These are phyloP conservation scores for Naganishia vaughanmartiniae DNA, from an alignment of 768 basidiomycete genomes.

Conservation along the genomic window DNA sequence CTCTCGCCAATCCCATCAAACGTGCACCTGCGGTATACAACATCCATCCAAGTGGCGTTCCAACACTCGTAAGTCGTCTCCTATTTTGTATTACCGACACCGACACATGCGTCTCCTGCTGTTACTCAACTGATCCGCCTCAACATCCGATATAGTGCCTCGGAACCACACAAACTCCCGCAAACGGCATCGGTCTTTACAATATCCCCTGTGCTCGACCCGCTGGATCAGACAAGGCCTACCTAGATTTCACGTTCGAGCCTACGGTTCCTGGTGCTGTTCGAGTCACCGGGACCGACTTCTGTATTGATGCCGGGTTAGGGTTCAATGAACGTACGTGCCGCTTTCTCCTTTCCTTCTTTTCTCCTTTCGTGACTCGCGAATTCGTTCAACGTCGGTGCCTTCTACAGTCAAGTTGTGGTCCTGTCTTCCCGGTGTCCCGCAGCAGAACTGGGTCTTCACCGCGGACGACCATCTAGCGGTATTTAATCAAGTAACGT, in stretches of 20 bases:
- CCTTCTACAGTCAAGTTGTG: conserved; percentile 22
- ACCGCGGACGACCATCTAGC: conserved; percentile 23
- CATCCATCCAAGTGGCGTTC: not conserved
- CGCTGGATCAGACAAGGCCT: conserved; percentile 14
- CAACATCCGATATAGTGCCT: not conserved
- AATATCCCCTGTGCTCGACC: conserved; percentile 16
- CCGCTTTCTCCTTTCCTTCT: too few species aligned
- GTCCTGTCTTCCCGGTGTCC: conserved; percentile 13
- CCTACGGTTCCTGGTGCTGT: conserved; percentile 8
- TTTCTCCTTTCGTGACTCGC: too few species aligned
- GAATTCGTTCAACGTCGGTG: too few species aligned
- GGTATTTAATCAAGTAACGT: not conserved
- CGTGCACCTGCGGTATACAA: conserved; percentile 9
- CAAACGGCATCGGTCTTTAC: not conserved
- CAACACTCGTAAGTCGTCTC: not conserved
- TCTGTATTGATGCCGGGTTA: conserved; percentile 34
- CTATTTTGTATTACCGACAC: not conserved
- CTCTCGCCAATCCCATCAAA: not conserved
- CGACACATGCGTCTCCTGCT: not conserved
- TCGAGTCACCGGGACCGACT: conserved; percentile 27
- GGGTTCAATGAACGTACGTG: conserved; percentile 6
- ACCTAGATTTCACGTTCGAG: conserved; percentile 7
- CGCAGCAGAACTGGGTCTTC: not conserved
- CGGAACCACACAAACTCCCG: conserved; percentile 2
- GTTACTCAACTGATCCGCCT: not conserved